These are phyloP conservation scores for Hypoxylon intermedium DNA, from an alignment of 495 filamentous ascomycete species.

Conservation along the genomic window DNA sequence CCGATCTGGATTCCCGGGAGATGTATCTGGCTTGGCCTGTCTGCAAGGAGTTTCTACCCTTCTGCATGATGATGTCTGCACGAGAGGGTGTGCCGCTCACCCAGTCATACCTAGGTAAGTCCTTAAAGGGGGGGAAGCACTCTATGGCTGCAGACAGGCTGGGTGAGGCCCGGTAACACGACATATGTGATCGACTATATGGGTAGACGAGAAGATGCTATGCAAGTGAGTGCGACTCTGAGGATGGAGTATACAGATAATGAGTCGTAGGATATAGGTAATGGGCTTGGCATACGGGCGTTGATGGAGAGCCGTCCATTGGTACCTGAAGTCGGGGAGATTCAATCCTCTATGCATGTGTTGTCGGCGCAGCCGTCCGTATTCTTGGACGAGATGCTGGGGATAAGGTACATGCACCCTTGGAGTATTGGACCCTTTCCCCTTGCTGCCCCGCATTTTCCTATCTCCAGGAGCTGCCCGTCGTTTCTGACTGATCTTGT, in stretches of 20 bases:
- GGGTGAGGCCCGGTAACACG: conserved; percentile 26
- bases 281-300: conserved; percentile 15
- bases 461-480: conserved; percentile 31
- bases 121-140: conserved; percentile 20
- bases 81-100: conserved; percentile 23
- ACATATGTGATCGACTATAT: conserved; percentile 34
- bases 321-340: conserved; percentile 34
- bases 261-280: conserved; percentile 30
- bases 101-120: conserved; percentile 30
- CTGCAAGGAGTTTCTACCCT: conserved; percentile 35
- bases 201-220: conserved; percentile 24
- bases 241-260: conserved; percentile 24
- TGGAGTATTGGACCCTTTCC: background rate
- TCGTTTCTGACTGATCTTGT: conserved; percentile 23
- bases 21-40: conserved; percentile 25
- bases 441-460: conserved; percentile 39
- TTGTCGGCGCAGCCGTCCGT: conserved; percentile 30
- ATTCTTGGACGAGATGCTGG: conserved; percentile 24
- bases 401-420: conserved; percentile 14
- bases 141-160: conserved; percentile 25
- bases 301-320: conserved; percentile 18
- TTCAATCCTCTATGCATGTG: conserved; percentile 28
- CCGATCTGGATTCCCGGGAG: conserved; percentile 35
- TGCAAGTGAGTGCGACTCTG: conserved; percentile 37
- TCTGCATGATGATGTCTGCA: conserved; percentile 39